Percentiles rank a stretch among this genome's conserved stretches.
Evolutionary conservation across 495 filamentous ascomycete genomes (phyloP).

Genomic region (Aspergillus hancockii): DNA sequence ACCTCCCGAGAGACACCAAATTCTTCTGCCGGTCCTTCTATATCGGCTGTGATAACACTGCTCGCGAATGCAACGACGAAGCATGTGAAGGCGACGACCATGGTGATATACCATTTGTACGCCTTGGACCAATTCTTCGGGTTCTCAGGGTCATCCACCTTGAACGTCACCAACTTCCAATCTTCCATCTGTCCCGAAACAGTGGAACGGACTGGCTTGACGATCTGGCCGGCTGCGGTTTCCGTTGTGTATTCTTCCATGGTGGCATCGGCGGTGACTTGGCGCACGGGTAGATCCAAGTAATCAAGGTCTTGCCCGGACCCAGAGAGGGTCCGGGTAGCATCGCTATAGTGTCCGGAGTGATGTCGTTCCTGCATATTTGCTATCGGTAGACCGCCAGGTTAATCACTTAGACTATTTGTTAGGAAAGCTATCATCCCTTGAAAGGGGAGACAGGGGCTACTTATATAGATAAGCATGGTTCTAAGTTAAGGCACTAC

Average conservation of each 20-base stretch:
- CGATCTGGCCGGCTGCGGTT: constrained; percentile 59
- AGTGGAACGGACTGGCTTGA: constrained; percentile 53
- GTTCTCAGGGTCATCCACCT: constrained; percentile 58
- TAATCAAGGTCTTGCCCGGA: constrained; percentile 29
- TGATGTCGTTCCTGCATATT: constrained; percentile 26
- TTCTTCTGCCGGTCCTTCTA: constrained; percentile 56
- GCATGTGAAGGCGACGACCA: constrained; percentile 58
- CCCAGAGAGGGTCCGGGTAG: constrained; percentile 29
- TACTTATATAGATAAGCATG: constrained; percentile 20
- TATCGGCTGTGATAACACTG: constrained; percentile 67
- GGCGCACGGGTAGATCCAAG: constrained; percentile 61
- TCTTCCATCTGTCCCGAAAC: constrained; percentile 51
- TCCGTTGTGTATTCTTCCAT: constrained; percentile 66
- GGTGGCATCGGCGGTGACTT: constrained; percentile 57
- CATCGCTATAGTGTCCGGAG: constrained; percentile 14
- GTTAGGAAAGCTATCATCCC: not conserved
- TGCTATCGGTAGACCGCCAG: constrained; percentile 7
- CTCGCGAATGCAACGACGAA: constrained; percentile 67
- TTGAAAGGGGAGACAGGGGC: constrained; percentile 4
- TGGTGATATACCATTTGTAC: constrained; percentile 68
- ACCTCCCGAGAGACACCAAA: constrained; percentile 69
- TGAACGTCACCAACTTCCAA: constrained; percentile 75
- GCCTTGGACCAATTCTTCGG: constrained; percentile 60
- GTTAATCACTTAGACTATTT: not conserved
- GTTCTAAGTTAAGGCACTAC: not conserved